Percentiles rank a stretch among this genome's conserved stretches.
Conservation (phyloP, 1,139 yeast species). For the Magnusiomyces sp. region DNA sequence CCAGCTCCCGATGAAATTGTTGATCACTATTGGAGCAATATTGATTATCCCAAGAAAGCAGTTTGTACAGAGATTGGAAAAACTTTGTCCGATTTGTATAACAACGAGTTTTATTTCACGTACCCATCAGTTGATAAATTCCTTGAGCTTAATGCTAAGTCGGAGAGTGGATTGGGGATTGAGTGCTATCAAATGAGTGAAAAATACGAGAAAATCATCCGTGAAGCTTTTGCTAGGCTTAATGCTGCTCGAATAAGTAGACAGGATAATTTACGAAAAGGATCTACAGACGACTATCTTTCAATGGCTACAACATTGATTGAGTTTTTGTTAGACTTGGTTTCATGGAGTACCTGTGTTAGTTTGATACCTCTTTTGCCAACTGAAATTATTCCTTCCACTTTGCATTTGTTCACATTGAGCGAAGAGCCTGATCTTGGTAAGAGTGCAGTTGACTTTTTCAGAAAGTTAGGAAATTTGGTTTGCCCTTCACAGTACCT, state of each 20-base stretch:
- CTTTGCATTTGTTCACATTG: conserved; percentile 55
- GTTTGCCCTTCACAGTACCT: conserved; percentile 43
- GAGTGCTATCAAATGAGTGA: conserved; percentile 26
- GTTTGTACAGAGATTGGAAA: conserved; percentile 69
- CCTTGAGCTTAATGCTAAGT: conserved; percentile 29
- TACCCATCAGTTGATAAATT: conserved; percentile 39
- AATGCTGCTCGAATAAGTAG: neutral
- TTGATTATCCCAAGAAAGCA: conserved; percentile 64
- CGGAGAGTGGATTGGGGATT: conserved; percentile 32
- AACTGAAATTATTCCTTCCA: conserved; percentile 56
- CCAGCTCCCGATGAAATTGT: conserved; percentile 44
- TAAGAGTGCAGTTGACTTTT: conserved; percentile 46
- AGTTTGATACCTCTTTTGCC: conserved; percentile 30
- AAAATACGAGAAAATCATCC: conserved; percentile 18
- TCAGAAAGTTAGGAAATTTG: conserved; percentile 51
- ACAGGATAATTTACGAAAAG: neutral
- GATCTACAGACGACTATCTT: conserved; percentile 26
- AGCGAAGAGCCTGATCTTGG: conserved; percentile 76
- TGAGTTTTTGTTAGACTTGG: conserved; percentile 3
- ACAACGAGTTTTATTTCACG: conserved; percentile 46
- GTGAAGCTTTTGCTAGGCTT: conserved; percentile 1
- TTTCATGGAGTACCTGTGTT: conserved; percentile 18
- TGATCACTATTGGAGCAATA: conserved; percentile 38
- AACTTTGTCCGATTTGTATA: conserved; percentile 49
- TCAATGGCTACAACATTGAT: conserved; percentile 19